phyloP scores from a whole-genome alignment of 2,329 filamentous ascomycete genomes.

The Claviceps purpurea region DNA sequence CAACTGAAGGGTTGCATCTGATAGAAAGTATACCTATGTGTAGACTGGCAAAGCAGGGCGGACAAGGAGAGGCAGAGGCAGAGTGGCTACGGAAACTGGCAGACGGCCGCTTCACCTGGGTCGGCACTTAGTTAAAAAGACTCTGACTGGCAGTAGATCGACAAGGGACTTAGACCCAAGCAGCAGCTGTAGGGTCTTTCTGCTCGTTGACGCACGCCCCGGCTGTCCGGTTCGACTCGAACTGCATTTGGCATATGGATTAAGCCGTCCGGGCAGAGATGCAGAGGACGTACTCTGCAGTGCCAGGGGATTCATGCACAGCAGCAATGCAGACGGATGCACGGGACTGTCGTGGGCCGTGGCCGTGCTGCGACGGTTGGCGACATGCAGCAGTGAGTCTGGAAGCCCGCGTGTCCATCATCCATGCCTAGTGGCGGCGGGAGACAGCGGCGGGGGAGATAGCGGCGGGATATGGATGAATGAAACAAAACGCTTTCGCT shows the following conservation, averaged over 20 bases:
- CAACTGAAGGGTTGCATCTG: background rate
- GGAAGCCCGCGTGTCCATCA: background rate
- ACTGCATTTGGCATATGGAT: background rate
- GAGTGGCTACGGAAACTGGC: background rate
- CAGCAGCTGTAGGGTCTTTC: background rate
- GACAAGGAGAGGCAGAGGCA: background rate
- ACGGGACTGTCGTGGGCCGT: too few species aligned
- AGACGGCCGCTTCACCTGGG: background rate
- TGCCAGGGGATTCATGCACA: background rate
- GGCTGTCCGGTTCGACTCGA: background rate
- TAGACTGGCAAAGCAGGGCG: background rate
- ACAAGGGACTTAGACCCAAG: background rate
- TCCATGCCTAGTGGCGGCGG: background rate
- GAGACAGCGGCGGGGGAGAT: background rate
- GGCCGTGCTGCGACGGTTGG: background rate
- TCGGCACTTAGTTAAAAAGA: background rate
- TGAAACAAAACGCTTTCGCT: background rate
- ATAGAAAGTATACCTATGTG: background rate
- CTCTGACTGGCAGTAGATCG: background rate
- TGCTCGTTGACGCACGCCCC: background rate
- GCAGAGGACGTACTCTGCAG: too few species aligned
- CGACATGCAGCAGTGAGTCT: background rate
- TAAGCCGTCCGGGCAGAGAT: background rate
- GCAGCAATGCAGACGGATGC: background rate
- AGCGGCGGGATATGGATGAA: background rate